Conservation (phyloP, 2,329 filamentous ascomycete genomes). For the Aspergillus hiratsukae region DNA sequence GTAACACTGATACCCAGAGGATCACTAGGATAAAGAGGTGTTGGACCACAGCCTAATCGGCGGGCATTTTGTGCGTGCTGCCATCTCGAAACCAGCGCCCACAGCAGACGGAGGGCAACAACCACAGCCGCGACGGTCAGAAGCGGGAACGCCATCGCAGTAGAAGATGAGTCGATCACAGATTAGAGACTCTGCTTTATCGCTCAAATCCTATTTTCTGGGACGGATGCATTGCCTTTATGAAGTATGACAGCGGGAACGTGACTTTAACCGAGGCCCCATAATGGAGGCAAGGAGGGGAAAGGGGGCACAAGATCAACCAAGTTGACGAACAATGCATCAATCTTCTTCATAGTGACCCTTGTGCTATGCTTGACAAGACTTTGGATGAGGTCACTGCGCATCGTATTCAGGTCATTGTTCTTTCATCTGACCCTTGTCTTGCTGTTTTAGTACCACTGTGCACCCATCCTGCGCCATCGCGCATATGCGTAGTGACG, state of each 20-base stretch:
- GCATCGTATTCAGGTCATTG: not conserved
- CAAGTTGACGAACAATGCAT: not conserved
- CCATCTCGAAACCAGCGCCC: constrained; percentile 18
- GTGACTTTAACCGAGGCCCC: not conserved
- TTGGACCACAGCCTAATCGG: constrained; percentile 18
- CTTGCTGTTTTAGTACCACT: not conserved
- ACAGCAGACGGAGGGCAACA: constrained; percentile 20
- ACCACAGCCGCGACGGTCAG: constrained; percentile 19
- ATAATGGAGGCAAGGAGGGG: not conserved
- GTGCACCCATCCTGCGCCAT: too few species aligned
- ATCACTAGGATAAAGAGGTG: constrained; percentile 25
- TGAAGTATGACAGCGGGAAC: not conserved
- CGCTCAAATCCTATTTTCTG: not conserved
- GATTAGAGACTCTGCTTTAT: not conserved
- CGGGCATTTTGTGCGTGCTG: constrained; percentile 24
- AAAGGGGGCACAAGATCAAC: not conserved
- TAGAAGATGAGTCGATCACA: not conserved
- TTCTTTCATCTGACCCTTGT: not conserved
- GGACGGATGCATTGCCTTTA: not conserved
- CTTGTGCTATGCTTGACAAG: not conserved
- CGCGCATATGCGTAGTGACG: not conserved
- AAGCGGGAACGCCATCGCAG: not conserved
- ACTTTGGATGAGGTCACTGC: not conserved
- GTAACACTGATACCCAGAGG: constrained; percentile 23
- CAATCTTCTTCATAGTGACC: not conserved